Evolutionary conservation across 2,329 filamentous ascomycete genomes (phyloP), one percentile per base, ranked within the genome.

Genomic region (Talaromyces marneffei): DNA sequence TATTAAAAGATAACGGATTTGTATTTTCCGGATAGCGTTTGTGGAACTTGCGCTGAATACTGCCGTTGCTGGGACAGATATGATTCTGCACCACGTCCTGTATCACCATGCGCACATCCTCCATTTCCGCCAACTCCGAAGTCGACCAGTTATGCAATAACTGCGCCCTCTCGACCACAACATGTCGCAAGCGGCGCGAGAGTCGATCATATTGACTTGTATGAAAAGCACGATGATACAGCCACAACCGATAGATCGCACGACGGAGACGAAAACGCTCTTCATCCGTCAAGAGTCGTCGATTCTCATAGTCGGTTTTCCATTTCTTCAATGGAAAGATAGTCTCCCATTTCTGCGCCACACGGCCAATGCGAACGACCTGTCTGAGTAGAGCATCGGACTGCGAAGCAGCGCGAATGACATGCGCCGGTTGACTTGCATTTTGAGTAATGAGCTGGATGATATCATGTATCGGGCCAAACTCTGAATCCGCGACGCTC

Each of bases 241-340:
- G 78, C 85, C 85, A 87, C 10, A 84, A 72, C 8, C 85, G 79
- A 68, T 87, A 87, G 9, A 86, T 72, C 9, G 85, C 84, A 42
- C 83, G 78, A 10, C 84, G 79, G 10, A 86, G 67, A 5, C 75
- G 74, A 55, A 78, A 80, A 3, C 79, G 77, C 68, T 87, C 85
- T 2, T 74, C 63, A 37, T 65, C 63, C 0, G 76, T 79, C 53
- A 87, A 72, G 2, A 83, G 76, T 9, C 85, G 82, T 9, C 85
- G 80, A 60, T 80, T 75, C 60, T 81, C 80, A 64, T 77, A 85
- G 65, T 85, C 79, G 60, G 75, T 68, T 66, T 84, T 85, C 85
- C 85, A 87, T 69, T 85, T 85, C 72, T 85, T 85, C 68, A 82
- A 78, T 0, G 83, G 83, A 66, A 86, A 87, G n/a, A 86, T 78